phyloP scores from a whole-genome alignment of 2,329 filamentous ascomycete genomes.

The Microsporum ferrugineum region DNA sequence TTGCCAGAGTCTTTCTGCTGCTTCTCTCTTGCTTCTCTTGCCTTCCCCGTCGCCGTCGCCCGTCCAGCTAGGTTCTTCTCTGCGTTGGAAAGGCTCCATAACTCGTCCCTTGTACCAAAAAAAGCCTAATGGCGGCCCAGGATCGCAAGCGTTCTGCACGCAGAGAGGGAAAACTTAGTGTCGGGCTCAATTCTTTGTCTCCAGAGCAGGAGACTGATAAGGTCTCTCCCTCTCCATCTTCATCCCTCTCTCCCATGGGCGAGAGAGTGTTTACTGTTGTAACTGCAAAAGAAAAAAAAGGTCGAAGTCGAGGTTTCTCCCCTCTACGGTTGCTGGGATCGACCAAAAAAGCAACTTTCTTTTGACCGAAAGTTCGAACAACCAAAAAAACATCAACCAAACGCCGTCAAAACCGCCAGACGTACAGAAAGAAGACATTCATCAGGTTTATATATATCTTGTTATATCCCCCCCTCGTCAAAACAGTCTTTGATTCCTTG shows the following conservation, averaged over 20 bases:
- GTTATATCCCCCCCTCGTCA: too few species aligned
- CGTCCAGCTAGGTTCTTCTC: background rate
- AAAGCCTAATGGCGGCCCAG: background rate
- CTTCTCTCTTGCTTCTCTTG: too few species aligned
- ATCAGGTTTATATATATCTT: too few species aligned
- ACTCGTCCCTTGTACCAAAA: background rate
- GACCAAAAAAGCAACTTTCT: background rate
- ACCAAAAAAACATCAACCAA: background rate
- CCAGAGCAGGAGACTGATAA: background rate
- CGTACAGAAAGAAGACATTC: too few species aligned
- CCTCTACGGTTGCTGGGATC: background rate
- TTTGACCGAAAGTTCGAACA: background rate
- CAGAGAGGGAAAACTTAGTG: slow-evolving; percentile 1
- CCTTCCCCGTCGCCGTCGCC: too few species aligned
- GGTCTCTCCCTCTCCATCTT: background rate
- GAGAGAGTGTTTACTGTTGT: too few species aligned
- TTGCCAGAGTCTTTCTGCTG: background rate
- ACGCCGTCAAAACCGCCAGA: background rate
- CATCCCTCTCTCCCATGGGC: background rate
- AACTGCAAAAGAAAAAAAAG: too few species aligned
- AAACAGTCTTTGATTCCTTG: too few species aligned
- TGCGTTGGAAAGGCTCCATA: background rate
- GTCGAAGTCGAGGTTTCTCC: background rate
- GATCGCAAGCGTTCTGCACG: background rate
- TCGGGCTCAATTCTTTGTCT: background rate